Base-by-base conservation (phyloP, 176 grass and related monocot species). In the Canna indica region DNA sequence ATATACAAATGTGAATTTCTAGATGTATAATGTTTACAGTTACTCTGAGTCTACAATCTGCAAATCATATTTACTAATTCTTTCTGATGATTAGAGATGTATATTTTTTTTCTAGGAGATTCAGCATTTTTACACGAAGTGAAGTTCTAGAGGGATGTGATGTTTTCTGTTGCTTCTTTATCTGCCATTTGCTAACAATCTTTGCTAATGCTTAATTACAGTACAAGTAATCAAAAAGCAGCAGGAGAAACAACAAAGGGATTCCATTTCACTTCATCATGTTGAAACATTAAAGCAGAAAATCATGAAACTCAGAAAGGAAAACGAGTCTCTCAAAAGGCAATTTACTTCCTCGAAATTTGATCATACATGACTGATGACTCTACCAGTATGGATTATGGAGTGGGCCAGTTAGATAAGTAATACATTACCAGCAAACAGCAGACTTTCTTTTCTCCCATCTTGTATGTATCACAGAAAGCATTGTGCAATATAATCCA, bases 271-370 rank as follows among this genome's bases (percentile, higher is more conserved):
- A 1, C 53, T 87, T 61, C 85, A 83, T 76, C 88, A 91, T 26
- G 88, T 89, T 35, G 88, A 96, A 27, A 70, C 81, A 53, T 78
- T 91, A 78, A 96, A 96, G 79, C 88, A 96, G 76, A 96, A 88
- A 76, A 86, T 86, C 2, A 96, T 96, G 92, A 96, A 85, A 72
- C 81, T 96, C 25, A 77, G 83, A 30, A 89, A 96, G 79, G 92
- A 91, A 70, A 91, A 96, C 17, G 92, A 91, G 59, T 91, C 85
- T 33, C 71, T 91, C 25, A 96, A 96, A 83, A 78, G 92, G 70
- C 90, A 71, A 76, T 65, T 84, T 14, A 69, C 77, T 53, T 82
- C 52, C 74, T 86, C 75, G 36, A 78, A 91, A 41, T 70, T 81
- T 17, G 73, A 76, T 30, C 35, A 60, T 69, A 31, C 76, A 66